Percentiles rank a stretch among this genome's conserved stretches.
phyloP scores from a whole-genome alignment of 441 rosid species.

The Breynia disticha region DNA sequence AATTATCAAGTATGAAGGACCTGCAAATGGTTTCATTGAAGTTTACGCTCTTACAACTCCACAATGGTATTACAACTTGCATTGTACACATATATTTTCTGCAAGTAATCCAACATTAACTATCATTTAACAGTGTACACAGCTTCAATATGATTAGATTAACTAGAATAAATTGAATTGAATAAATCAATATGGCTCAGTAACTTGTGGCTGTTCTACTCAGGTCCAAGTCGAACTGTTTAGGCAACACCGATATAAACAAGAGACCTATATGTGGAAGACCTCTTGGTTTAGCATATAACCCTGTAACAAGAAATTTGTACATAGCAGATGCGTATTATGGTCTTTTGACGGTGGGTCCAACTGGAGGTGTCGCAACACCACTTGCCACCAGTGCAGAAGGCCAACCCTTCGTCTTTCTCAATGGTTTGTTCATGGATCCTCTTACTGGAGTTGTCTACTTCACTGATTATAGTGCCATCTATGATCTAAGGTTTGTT shows the following conservation, averaged over 20 bases:
- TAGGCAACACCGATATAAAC: slow-evolving; percentile 12
- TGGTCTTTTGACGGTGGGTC: slow-evolving; percentile 23
- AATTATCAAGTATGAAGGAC: slow-evolving; percentile 8
- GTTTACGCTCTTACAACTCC: slow-evolving; percentile 4
- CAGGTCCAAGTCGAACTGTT: slow-evolving; percentile 23
- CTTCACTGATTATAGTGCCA: slow-evolving; percentile 27
- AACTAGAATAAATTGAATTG: too few relatives aligned
- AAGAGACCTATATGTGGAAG: slow-evolving; percentile 22
- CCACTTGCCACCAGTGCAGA: slow-evolving; percentile 23
- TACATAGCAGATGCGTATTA: slow-evolving; percentile 26
- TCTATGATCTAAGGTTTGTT: slow-evolving; percentile 12
- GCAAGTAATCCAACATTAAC: not conserved
- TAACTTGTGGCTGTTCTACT: not conserved
- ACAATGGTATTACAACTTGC: slow-evolving; percentile 4
- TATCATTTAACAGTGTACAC: not conserved
- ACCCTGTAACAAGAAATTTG: slow-evolving; percentile 17
- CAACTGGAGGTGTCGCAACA: slow-evolving; percentile 25
- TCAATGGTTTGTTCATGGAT: slow-evolving; percentile 30
- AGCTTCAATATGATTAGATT: not conserved
- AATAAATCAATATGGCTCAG: too few relatives aligned
- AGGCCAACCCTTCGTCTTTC: slow-evolving; percentile 23
- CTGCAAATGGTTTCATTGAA: not conserved
- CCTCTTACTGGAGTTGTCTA: slow-evolving; percentile 20
- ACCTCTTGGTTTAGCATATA: slow-evolving; percentile 29
- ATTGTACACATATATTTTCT: too few relatives aligned